phyloP scores from a whole-genome alignment of 2,329 filamentous ascomycete genomes.

The Tricladium varicosporioides region DNA sequence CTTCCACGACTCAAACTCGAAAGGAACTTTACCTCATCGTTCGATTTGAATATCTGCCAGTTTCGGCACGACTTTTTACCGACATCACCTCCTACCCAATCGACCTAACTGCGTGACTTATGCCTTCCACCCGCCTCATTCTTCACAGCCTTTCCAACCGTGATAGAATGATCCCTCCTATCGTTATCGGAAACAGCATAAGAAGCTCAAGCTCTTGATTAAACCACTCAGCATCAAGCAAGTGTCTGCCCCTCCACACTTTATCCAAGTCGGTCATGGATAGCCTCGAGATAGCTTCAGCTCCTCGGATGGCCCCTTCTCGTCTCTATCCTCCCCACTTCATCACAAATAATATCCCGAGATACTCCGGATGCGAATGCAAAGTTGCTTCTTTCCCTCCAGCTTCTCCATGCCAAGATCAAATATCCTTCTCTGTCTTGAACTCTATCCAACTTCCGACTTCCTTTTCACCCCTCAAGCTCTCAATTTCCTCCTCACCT shows the following conservation, averaged over 20 bases:
- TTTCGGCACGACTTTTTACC: background rate
- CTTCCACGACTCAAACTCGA: background rate
- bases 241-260: background rate
- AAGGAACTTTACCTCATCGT: background rate
- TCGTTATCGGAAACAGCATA: constrained; percentile 2
- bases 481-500: no score
- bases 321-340: no score
- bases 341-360: no score
- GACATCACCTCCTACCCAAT: background rate
- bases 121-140: background rate
- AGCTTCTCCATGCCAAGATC: background rate
- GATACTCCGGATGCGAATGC: no score
- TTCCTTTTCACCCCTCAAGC: background rate
- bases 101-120: background rate
- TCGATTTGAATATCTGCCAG: background rate
- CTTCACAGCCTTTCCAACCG: background rate
- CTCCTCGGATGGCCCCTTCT: no score
- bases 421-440: background rate
- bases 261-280: background rate
- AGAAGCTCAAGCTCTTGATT: background rate
- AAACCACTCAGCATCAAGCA: background rate
- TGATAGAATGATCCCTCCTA: background rate
- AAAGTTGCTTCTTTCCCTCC: no score
- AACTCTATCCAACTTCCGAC: background rate
- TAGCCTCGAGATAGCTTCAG: no score